These are phyloP conservation scores for Marasmius fiardii DNA, from an alignment of 1,284 basidiomycete genomes.

Conservation along the genomic window DNA sequence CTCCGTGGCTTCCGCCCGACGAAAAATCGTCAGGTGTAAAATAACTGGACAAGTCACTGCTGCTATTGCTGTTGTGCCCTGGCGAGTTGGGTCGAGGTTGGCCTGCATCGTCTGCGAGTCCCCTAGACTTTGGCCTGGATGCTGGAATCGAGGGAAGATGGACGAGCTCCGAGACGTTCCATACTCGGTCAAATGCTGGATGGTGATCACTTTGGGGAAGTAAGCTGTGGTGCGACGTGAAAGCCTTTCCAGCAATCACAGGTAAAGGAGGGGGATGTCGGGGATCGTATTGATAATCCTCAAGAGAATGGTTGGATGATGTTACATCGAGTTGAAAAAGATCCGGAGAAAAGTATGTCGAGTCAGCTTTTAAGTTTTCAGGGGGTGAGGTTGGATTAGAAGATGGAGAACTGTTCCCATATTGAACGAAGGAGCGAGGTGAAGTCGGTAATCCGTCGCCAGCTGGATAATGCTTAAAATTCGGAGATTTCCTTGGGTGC, in stretches of 20 bases:
- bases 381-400: not conserved
- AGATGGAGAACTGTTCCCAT: slow-evolving; percentile 6
- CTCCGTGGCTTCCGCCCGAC: not conserved
- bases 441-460: slow-evolving; percentile 20
- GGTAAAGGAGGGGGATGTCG: slow-evolving; percentile 16
- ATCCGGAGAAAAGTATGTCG: not conserved
- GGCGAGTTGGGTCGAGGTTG: slow-evolving; percentile 4
- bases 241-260: slow-evolving; percentile 13
- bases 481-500: slow-evolving; percentile 18
- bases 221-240: slow-evolving; percentile 11
- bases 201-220: slow-evolving; percentile 10
- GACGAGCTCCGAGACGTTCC: slow-evolving; percentile 48
- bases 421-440: slow-evolving; percentile 21
- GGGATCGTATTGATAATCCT: slow-evolving; percentile 9
- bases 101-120: not conserved
- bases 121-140: slow-evolving; percentile 17
- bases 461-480: slow-evolving; percentile 30
- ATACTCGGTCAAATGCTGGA: slow-evolving; percentile 18
- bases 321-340: not conserved
- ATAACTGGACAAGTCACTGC: slow-evolving; percentile 7
- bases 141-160: slow-evolving; percentile 40
- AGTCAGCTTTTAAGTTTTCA: not conserved
- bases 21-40: slow-evolving; percentile 12
- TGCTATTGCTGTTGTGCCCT: slow-evolving; percentile 4
- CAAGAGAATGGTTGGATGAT: not conserved